Percentiles rank a stretch among this genome's conserved stretches.
Evolutionary conservation across 2,329 filamentous ascomycete genomes (phyloP).

Genomic region (Coniochaeta ligniaria): DNA sequence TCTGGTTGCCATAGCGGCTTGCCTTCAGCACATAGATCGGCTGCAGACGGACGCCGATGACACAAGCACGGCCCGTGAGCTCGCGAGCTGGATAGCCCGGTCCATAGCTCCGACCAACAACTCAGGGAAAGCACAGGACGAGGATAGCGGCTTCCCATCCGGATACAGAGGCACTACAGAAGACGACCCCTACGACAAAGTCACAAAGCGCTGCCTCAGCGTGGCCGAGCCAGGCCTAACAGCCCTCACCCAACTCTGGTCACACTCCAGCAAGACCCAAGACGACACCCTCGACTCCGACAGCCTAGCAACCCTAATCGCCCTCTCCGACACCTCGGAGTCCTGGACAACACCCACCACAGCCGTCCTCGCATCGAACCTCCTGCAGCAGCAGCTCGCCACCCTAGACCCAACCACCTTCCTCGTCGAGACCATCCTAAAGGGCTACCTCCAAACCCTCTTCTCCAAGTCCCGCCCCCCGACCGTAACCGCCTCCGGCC

Average conservation of each 20-base stretch:
- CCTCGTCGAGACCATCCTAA: conserved; percentile 50
- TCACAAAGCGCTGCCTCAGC: conserved; percentile 3
- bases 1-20: neutral
- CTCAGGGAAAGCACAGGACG: neutral
- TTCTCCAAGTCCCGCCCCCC: conserved; percentile 52
- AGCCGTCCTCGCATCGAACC: conserved; percentile 17
- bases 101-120: neutral
- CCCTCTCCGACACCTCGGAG: conserved; percentile 18
- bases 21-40: neutral
- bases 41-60: neutral
- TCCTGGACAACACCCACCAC: conserved; percentile 17
- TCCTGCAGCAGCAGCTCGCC: conserved; percentile 23
- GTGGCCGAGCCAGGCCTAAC: conserved; percentile 11
- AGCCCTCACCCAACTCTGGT: conserved; percentile 8
- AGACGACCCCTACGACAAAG: neutral
- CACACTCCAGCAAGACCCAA: neutral
- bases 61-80: neutral
- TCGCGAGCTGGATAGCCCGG: neutral
- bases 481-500: conserved; percentile 48
- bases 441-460: conserved; percentile 56
- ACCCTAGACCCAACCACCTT: conserved; percentile 21
- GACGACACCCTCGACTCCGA: conserved; percentile 10
- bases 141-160: neutral
- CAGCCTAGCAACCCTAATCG: conserved; percentile 23
- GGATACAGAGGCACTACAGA: neutral